phyloP scores from a whole-genome alignment of 2,329 filamentous ascomycete genomes.

The Talaromyces albobiverticillius region DNA sequence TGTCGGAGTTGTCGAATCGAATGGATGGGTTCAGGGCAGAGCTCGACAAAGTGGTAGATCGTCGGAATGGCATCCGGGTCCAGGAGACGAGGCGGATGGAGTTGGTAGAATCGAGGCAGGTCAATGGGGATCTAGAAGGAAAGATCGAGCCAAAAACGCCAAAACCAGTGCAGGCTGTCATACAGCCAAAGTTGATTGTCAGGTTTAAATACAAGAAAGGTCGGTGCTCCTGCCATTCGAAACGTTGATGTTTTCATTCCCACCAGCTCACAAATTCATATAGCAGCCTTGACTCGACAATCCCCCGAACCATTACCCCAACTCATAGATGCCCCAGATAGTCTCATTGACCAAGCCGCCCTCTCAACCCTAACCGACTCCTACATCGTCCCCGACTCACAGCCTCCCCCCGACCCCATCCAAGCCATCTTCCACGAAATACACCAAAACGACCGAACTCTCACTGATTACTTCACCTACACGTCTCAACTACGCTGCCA shows the following conservation, averaged over 20 bases:
- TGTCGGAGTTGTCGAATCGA: conserved; percentile 4
- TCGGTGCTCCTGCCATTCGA: background rate
- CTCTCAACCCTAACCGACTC: conserved; percentile 1
- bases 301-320: background rate
- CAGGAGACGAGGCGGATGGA: background rate
- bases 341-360: background rate
- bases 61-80: background rate
- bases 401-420: too few species aligned
- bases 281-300: background rate
- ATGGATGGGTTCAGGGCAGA: conserved; percentile 2
- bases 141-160: background rate
- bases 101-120: background rate
- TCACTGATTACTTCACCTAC: conserved; percentile 26
- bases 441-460: conserved; percentile 21
- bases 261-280: background rate
- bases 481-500: conserved; percentile 19
- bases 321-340: background rate
- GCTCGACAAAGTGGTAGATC: background rate
- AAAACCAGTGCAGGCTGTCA: background rate
- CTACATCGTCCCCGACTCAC: background rate
- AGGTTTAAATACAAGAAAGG: background rate
- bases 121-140: background rate
- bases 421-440: conserved; percentile 13
- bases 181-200: background rate
- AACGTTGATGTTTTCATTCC: background rate